Percentiles rank a stretch among this genome's conserved stretches.
phyloP scores from a whole-genome alignment of 139 green algal genomes.

The Tetradesmus obliquus region DNA sequence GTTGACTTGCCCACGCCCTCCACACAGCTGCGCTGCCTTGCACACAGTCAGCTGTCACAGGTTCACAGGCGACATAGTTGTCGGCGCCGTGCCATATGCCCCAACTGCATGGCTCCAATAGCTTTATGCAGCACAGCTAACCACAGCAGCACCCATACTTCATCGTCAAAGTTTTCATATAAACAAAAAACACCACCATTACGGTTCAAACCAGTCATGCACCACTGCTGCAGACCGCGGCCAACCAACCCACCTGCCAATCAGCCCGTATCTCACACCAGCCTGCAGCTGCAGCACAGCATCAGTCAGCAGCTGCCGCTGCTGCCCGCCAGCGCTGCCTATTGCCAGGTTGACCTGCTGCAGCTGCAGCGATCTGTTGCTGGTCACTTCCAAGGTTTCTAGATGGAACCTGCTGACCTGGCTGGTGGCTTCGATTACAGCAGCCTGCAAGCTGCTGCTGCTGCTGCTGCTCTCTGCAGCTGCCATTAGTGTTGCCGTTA shows the following conservation, averaged over 20 bases:
- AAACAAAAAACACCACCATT: neutral
- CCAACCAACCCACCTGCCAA: conserved; percentile 23
- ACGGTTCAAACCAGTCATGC: too few species aligned
- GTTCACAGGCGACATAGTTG: too few species aligned
- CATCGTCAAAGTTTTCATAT: too few species aligned
- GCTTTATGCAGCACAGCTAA: too few species aligned
- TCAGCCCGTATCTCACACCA: conserved; percentile 47
- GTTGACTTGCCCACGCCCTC: neutral
- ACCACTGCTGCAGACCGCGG: too few species aligned
- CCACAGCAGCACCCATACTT: too few species aligned
- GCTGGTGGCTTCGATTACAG: conserved; percentile 13
- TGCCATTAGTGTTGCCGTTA: neutral
- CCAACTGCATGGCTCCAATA: too few species aligned
- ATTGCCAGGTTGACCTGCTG: conserved; percentile 12
- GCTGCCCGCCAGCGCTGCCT: neutral
- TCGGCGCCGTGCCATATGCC: too few species aligned
- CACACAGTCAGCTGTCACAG: too few species aligned
- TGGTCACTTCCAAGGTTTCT: neutral
- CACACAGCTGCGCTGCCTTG: too few species aligned
- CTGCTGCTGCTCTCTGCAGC: neutral
- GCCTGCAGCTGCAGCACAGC: conserved; percentile 35
- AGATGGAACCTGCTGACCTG: conserved; percentile 8
- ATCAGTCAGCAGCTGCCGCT: conserved; percentile 37
- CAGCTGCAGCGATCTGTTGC: conserved; percentile 22
- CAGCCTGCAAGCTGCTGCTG: neutral